These are phyloP conservation scores for Allomyces arbusculus DNA, from an alignment of 192 early-diverging fungal species.

Conservation along the genomic window DNA sequence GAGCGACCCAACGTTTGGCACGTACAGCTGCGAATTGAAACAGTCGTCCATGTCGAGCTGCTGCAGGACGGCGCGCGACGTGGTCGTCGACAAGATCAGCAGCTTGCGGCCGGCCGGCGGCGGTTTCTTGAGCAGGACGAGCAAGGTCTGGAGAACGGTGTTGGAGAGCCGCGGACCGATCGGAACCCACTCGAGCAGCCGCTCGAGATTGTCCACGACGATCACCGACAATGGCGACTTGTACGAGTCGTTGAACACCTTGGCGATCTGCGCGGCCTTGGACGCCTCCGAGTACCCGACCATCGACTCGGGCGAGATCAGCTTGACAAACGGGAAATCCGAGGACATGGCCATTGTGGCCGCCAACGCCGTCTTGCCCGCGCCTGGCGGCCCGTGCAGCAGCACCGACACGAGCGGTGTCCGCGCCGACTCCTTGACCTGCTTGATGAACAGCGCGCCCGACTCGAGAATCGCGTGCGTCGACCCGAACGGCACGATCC, in stretches of 20 bases:
- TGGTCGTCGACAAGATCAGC: conserved; percentile 82
- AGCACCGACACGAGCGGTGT: conserved; percentile 84
- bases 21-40: conserved; percentile 68
- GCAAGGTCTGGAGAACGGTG: conserved; percentile 69
- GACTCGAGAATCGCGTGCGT: conserved; percentile 35
- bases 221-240: conserved; percentile 84
- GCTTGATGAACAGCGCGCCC: conserved; percentile 38
- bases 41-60: conserved; percentile 72
- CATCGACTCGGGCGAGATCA: conserved; percentile 91
- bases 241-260: conserved; percentile 92
- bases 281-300: conserved; percentile 70
- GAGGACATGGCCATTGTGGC: conserved; percentile 79
- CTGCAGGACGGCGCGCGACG: conserved; percentile 50
- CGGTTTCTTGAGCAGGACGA: conserved; percentile 78
- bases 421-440: conserved; percentile 52
- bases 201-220: conserved; percentile 86
- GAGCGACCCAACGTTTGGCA: conserved; percentile 55
- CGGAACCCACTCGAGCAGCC: conserved; percentile 80
- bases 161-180: conserved; percentile 95
- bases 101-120: conserved; percentile 67
- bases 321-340: conserved; percentile 89
- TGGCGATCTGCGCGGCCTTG: conserved; percentile 70
- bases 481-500: conserved; percentile 57
- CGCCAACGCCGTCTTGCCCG: conserved; percentile 88
- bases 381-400: conserved; percentile 66